A percentile compares a stretch with the other conserved stretches of the same genome.
These are phyloP conservation scores for Candida montana DNA, from an alignment of 805 yeast genomes.

Conservation along the genomic window DNA sequence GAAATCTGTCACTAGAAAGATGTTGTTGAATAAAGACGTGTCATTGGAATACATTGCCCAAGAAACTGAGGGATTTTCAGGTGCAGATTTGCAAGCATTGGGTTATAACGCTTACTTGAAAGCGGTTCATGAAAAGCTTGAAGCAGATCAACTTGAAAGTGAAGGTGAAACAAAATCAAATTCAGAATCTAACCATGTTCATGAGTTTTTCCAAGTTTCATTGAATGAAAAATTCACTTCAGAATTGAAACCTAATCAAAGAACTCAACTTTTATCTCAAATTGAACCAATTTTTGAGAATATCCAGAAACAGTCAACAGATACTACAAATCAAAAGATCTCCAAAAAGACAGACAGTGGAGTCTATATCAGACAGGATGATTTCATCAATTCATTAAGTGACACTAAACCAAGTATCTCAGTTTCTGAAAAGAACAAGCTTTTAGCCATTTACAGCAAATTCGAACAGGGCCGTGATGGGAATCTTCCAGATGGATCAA, in stretches of 20 bases:
- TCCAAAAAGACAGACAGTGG: conserved; percentile 19
- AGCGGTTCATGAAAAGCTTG: conserved; percentile 71
- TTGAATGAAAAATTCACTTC: conserved; percentile 12
- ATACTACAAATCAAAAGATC: not conserved
- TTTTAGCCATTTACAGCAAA: conserved; percentile 58
- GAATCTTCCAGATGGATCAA: conserved; percentile 79
- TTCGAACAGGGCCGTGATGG: conserved; percentile 80
- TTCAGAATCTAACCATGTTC: conserved; percentile 9
- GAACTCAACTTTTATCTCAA: conserved; percentile 36
- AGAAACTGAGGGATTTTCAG: conserved; percentile 73
- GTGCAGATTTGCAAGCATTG: conserved; percentile 92
- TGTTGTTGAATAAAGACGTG: conserved; percentile 50
- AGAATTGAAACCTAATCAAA: conserved; percentile 33
- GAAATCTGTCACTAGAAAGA: conserved; percentile 48
- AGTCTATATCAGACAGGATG: conserved; percentile 45
- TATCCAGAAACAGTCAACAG: conserved; percentile 2
- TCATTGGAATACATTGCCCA: conserved; percentile 49
- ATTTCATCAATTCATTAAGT: conserved; percentile 54
- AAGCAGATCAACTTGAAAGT: conserved; percentile 33
- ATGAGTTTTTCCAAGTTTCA: conserved; percentile 41
- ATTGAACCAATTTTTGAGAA: conserved; percentile 31
- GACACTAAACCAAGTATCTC: conserved; percentile 94
- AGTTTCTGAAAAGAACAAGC: conserved; percentile 56
- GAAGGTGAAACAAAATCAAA: conserved; percentile 16
- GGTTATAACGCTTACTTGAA: conserved; percentile 87